These are phyloP conservation scores for Saussurea involucrata DNA, from an alignment of 129 eudicot genomes.

Conservation along the genomic window DNA sequence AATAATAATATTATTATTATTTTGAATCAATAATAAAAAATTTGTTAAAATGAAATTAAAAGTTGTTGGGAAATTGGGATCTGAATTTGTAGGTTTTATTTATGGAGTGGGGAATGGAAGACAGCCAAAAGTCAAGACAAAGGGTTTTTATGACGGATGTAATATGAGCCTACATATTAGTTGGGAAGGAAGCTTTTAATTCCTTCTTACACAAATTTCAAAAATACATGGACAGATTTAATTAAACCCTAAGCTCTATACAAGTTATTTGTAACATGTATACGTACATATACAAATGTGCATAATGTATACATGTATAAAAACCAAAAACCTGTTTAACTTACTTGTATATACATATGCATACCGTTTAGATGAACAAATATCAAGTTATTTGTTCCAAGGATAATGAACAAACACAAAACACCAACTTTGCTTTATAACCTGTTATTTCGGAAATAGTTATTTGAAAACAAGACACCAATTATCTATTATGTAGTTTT, in stretches of 20 bases:
- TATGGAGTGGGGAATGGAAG: neutral
- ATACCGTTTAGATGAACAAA: no score
- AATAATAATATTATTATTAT: no score
- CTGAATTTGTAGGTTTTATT: neutral
- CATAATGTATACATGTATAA: no score
- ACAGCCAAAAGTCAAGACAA: neutral
- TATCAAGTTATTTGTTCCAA: neutral
- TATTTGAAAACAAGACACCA: neutral
- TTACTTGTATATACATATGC: no score
- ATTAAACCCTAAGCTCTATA: no score
- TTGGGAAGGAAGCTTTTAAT: neutral
- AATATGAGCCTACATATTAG: conserved; percentile 13
- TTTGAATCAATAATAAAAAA: no score
- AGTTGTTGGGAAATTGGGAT: conserved; percentile 6
- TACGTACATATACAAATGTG: no score
- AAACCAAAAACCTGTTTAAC: no score
- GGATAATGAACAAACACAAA: neutral
- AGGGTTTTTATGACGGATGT: neutral
- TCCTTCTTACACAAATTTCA: neutral
- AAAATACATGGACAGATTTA: no score
- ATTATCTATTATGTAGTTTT: neutral
- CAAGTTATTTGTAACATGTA: no score
- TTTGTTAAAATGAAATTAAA: neutral
- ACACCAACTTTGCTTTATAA: neutral
- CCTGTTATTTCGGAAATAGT: neutral